Conservation (phyloP, 179 eudicot species). For the Carnegiea gigantea region DNA sequence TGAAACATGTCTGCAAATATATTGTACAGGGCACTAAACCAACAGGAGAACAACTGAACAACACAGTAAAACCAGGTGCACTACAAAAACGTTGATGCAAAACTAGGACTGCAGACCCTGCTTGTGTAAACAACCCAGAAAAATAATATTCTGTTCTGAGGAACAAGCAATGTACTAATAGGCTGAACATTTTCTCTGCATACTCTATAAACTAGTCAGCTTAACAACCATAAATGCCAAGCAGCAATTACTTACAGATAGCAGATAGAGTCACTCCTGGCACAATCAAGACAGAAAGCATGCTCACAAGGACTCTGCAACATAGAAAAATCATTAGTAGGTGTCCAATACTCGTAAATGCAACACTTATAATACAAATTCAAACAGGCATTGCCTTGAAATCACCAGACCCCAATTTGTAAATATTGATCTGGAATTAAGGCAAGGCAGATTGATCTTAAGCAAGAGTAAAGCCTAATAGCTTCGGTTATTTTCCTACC, state of each 20-base stretch:
- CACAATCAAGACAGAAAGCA: slow-evolving; percentile 96
- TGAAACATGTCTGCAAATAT: not conserved
- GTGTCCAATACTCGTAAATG: not conserved
- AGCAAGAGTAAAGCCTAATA: not conserved
- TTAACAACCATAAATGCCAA: not conserved
- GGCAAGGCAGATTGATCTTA: not conserved
- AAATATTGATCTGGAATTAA: not conserved
- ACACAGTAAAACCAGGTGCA: not conserved
- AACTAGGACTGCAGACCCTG: not conserved
- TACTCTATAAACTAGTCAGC: not conserved
- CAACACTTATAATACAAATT: not conserved
- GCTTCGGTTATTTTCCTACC: not conserved
- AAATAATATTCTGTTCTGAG: not conserved
- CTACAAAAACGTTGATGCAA: not conserved
- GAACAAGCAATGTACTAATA: not conserved
- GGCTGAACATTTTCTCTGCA: not conserved
- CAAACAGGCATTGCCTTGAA: not conserved
- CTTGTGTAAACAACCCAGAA: not conserved
- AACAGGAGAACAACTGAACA: not conserved
- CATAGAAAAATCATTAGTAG: slow-evolving; percentile 19
- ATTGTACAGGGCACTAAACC: not conserved
- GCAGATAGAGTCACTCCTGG: slow-evolving; percentile 93
- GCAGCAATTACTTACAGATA: slow-evolving; percentile 67
- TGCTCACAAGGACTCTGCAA: slow-evolving; percentile 99
- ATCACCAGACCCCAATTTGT: not conserved